These are phyloP conservation scores for Aureobasidium sp. DNA, from an alignment of 2,329 filamentous ascomycete species.

Conservation along the genomic window DNA sequence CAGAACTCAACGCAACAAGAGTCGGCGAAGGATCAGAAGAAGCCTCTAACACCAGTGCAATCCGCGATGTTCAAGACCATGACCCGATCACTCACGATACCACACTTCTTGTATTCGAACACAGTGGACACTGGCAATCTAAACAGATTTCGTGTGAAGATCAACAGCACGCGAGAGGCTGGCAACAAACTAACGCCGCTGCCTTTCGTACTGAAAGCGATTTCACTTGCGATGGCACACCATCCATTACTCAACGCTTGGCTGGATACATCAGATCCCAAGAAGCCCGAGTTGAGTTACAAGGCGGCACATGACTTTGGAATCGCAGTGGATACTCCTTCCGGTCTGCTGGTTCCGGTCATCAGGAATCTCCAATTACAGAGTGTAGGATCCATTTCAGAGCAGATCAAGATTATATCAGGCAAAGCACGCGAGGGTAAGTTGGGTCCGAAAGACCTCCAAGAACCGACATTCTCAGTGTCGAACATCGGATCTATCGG, in stretches of 20 bases:
- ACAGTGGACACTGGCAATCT: slow-evolving; percentile 76
- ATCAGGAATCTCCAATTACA: slow-evolving; percentile 72
- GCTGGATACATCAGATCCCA: slow-evolving; percentile 55
- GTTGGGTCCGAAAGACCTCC: slow-evolving; percentile 65
- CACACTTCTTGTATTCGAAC: slow-evolving; percentile 92
- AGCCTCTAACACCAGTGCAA: slow-evolving; percentile 69
- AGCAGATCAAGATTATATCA: slow-evolving; percentile 67
- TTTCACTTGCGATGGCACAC: slow-evolving; percentile 72
- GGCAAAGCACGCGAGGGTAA: slow-evolving; percentile 64
- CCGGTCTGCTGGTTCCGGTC: slow-evolving; percentile 83
- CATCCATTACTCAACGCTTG: slow-evolving; percentile 84
- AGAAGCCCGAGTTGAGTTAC: slow-evolving; percentile 67
- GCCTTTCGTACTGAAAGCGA: slow-evolving; percentile 91
- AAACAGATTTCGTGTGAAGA: slow-evolving; percentile 59
- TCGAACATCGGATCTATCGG: slow-evolving; percentile 96
- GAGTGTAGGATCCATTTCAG: slow-evolving; percentile 69
- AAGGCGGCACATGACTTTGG: slow-evolving; percentile 89
- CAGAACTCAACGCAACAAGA: slow-evolving; percentile 27
- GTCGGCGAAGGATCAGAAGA: slow-evolving; percentile 52
- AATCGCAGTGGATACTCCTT: slow-evolving; percentile 87
- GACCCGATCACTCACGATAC: slow-evolving; percentile 83
- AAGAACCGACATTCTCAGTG: slow-evolving; percentile 84
- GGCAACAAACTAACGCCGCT: slow-evolving; percentile 71
- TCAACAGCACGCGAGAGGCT: slow-evolving; percentile 51
- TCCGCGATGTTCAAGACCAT: slow-evolving; percentile 95